Conservation (phyloP, 169 alveolate genomes). For the Cryptosporidium sp. region DNA sequence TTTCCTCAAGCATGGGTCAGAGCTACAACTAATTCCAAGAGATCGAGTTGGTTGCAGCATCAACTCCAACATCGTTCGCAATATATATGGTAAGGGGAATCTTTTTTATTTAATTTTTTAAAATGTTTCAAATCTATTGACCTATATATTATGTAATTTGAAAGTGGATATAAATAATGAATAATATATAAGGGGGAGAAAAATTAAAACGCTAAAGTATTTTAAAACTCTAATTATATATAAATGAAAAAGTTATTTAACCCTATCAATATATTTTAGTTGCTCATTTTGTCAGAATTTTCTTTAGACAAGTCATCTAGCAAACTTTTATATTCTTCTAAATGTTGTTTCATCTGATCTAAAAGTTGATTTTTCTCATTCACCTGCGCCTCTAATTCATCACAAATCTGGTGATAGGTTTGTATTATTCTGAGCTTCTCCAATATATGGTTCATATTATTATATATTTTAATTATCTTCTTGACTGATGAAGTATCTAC, state of each 20-base stretch:
- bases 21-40: conserved; percentile 89
- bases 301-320: neutral
- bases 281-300: neutral
- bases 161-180: neutral
- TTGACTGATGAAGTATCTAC: conserved; percentile 33
- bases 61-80: neutral
- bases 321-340: conserved; percentile 22
- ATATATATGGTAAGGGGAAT: no score
- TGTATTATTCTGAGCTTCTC: conserved; percentile 65
- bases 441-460: conserved; percentile 48
- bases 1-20: conserved; percentile 91
- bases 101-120: no score
- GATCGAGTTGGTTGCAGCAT: conserved; percentile 88
- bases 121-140: no score
- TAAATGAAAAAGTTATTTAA: neutral
- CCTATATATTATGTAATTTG: neutral
- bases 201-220: neutral
- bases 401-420: conserved; percentile 42
- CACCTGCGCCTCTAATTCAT: conserved; percentile 44
- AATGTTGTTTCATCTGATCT: conserved; percentile 22
- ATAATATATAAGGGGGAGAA: neutral
- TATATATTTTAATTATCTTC: conserved; percentile 42
- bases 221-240: neutral
- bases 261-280: neutral
- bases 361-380: conserved; percentile 25